phyloP scores from a whole-genome alignment of 2,329 filamentous ascomycete genomes.

The Fusarium ramigenum region DNA sequence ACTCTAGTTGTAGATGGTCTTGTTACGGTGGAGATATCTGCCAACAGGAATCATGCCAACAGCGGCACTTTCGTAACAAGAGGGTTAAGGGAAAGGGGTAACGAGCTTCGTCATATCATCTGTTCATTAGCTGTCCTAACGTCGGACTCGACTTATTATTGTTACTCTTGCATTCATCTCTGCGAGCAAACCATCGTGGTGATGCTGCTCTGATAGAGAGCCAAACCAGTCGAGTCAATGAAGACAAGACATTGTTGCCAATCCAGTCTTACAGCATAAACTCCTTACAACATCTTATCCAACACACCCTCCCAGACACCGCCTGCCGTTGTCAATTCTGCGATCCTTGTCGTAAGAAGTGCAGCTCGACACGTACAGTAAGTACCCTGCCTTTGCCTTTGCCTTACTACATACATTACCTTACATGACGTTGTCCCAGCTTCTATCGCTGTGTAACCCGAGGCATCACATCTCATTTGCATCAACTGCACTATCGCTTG shows the following conservation, averaged over 20 bases:
- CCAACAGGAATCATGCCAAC: conserved; percentile 33
- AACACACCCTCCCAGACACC: conserved; percentile 17
- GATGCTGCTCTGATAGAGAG: conserved; percentile 22
- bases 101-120: conserved; percentile 21
- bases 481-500: conserved; percentile 13
- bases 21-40: conserved; percentile 33
- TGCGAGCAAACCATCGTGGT: conserved; percentile 22
- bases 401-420: background rate
- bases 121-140: conserved; percentile 3
- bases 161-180: background rate
- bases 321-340: conserved; percentile 10
- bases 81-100: conserved; percentile 9
- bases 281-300: conserved; percentile 33
- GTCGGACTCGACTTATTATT: background rate
- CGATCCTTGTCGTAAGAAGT: conserved; percentile 15
- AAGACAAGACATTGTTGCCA: background rate
- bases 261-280: conserved; percentile 25
- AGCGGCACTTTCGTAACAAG: conserved; percentile 22
- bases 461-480: conserved; percentile 33
- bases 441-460: conserved; percentile 31
- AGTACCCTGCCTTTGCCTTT: background rate
- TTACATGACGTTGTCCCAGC: conserved; percentile 32
- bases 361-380: background rate
- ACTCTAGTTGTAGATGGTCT: conserved; percentile 33
- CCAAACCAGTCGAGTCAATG: conserved; percentile 9